A percentile compares a stretch with the other conserved stretches of the same genome.
Conservation (phyloP, 2,329 filamentous ascomycete species). For the Didymella arachidicola region DNA sequence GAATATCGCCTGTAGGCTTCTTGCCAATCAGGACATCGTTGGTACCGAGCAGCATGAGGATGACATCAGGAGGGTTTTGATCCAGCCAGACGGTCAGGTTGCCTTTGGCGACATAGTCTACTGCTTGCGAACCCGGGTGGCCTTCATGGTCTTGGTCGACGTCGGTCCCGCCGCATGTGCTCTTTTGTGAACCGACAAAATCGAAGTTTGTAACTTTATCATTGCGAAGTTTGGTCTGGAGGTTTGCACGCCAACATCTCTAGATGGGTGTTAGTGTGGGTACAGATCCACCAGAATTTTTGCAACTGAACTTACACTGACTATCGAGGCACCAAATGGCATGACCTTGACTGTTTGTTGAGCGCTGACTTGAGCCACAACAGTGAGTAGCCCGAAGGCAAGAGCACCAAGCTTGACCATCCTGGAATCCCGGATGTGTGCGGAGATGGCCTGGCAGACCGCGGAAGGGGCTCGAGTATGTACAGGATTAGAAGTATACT, state of each 20-base stretch:
- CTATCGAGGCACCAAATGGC: slow-evolving; percentile 49
- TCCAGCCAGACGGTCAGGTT: slow-evolving; percentile 53
- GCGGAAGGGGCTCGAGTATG: slow-evolving; percentile 6
- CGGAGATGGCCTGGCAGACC: background rate
- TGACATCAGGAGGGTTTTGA: slow-evolving; percentile 52
- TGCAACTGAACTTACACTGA: slow-evolving; percentile 34
- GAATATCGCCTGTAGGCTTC: slow-evolving; percentile 42
- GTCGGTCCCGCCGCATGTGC: slow-evolving; percentile 47
- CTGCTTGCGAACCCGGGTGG: slow-evolving; percentile 53
- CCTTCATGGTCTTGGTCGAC: slow-evolving; percentile 58
- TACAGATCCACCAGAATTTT: background rate
- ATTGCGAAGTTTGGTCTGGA: slow-evolving; percentile 40
- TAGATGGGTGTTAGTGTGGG: slow-evolving; percentile 23
- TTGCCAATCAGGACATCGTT: slow-evolving; percentile 54
- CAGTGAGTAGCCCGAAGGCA: slow-evolving; percentile 33
- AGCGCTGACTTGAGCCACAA: slow-evolving; percentile 30
- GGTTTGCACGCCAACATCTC: slow-evolving; percentile 50
- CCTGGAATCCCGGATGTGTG: slow-evolving; percentile 2
- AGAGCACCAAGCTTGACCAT: slow-evolving; percentile 36
- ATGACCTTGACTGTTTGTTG: slow-evolving; percentile 43
- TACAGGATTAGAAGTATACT: slow-evolving; percentile 17
- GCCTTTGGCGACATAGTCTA: slow-evolving; percentile 50
- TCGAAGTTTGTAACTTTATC: slow-evolving; percentile 39
- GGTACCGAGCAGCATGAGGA: slow-evolving; percentile 58
- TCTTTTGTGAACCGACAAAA: slow-evolving; percentile 48